Evolutionary conservation across 2,329 filamentous ascomycete genomes (phyloP).

Genomic region (Epichloe coenophiala): DNA sequence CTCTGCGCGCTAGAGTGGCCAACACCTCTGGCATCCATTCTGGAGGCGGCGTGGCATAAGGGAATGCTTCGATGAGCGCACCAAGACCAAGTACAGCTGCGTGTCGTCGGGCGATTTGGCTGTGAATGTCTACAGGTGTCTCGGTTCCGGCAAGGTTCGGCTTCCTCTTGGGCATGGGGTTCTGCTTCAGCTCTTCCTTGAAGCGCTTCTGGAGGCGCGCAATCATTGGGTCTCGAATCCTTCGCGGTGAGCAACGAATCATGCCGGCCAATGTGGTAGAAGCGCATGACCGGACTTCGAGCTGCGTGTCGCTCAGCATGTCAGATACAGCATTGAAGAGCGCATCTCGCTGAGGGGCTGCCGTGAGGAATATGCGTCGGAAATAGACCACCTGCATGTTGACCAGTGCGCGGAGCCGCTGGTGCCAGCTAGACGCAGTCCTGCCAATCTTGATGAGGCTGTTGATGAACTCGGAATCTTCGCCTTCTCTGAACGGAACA

Average conservation of each 20-base stretch:
- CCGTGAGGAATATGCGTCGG: constrained; percentile 81
- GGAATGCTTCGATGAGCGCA: constrained; percentile 86
- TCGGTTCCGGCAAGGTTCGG: constrained; percentile 48
- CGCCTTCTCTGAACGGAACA: constrained; percentile 77
- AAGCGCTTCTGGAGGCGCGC: constrained; percentile 65
- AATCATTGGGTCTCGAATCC: constrained; percentile 67
- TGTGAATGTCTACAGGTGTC: constrained; percentile 56
- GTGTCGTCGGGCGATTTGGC: constrained; percentile 69
- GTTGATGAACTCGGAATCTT: constrained; percentile 73
- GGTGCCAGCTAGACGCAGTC: constrained; percentile 80
- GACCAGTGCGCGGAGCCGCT: constrained; percentile 83
- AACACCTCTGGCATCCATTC: constrained; percentile 88
- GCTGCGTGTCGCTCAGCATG: constrained; percentile 84
- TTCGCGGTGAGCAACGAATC: constrained; percentile 85
- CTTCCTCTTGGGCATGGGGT: constrained; percentile 71
- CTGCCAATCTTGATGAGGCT: constrained; percentile 80
- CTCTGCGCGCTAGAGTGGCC: constrained; percentile 69
- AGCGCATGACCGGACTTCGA: constrained; percentile 90
- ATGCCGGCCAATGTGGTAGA: constrained; percentile 88
- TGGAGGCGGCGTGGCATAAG: constrained; percentile 85
- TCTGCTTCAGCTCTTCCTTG: constrained; percentile 60
- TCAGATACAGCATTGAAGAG: constrained; percentile 88
- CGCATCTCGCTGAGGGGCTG: constrained; percentile 56
- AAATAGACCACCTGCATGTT: constrained; percentile 99
- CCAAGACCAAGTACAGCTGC: constrained; percentile 86